Evolutionary conservation across 805 yeast genomes (phyloP).

Genomic region (Kodamaea neixiangensis): DNA sequence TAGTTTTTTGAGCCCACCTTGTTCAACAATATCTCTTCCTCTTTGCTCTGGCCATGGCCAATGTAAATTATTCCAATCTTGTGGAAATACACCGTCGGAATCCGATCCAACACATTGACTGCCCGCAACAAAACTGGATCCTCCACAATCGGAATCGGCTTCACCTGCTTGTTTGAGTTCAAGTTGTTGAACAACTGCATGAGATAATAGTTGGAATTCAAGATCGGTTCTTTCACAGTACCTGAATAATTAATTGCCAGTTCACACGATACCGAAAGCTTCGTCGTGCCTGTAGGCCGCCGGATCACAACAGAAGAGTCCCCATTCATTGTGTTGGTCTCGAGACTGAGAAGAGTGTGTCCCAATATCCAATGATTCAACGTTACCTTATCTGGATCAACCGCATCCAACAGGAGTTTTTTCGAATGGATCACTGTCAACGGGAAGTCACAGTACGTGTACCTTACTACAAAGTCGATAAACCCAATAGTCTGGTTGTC

Average conservation of each 20-base stretch:
- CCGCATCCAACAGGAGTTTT: constrained; percentile 1
- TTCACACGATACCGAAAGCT: constrained; percentile 43
- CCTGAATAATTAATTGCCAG: constrained; percentile 8
- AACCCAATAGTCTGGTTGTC: constrained; percentile 62
- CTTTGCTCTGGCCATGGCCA: constrained; percentile 64
- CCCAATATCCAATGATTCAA: constrained; percentile 63
- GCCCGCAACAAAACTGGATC: constrained; percentile 51
- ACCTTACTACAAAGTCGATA: constrained; percentile 67
- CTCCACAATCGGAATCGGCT: constrained; percentile 54
- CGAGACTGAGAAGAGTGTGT: constrained; percentile 54
- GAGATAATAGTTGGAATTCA: constrained; percentile 47
- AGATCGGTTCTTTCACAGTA: constrained; percentile 14
- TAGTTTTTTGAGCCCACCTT: constrained; percentile 63
- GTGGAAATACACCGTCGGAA: constrained; percentile 76
- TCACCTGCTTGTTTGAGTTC: constrained; percentile 46
- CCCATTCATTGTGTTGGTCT: constrained; percentile 54
- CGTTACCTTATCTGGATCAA: constrained; percentile 15
- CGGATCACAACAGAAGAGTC: constrained; percentile 53
- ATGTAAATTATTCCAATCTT: constrained; percentile 79
- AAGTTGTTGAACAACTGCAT: constrained; percentile 52
- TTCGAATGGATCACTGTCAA: constrained; percentile 38
- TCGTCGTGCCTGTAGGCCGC: constrained; percentile 66
- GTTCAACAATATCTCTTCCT: constrained; percentile 65
- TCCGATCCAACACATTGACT: constrained; percentile 63
- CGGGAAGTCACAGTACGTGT: constrained; percentile 64